Base-by-base conservation (phyloP, 371 early-diverging fungal species). In the Dentiscutata heterogama region DNA sequence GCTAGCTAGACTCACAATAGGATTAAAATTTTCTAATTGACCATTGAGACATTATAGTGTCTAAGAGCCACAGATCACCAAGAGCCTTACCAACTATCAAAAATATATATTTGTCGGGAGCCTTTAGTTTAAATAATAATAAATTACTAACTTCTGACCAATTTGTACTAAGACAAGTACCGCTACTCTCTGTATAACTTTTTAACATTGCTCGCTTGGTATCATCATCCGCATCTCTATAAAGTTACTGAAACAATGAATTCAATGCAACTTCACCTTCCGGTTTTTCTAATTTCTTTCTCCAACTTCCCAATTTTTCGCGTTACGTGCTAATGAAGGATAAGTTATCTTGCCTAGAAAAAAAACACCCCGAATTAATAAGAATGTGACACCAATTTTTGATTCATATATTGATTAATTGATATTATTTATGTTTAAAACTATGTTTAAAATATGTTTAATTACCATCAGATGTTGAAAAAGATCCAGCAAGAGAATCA, bases 151-250 rank as follows among this genome's bases (percentile, higher is more conserved):
- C 97, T 86, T 97, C 97, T 22, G 88, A 88, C 99, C 99, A 99
- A 85, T 99, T 97, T 65, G 99, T 99, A 68, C 95, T 95, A 72
- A 99, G 88, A 79, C 93, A 93, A 2, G 99, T 99, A 35, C 99
- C 99, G 78, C 95, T 95, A 86, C 95, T 95, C 87, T 99, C 99
- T 7, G 92, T 90, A 86, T 95, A 99, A 84, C 95, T 95, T 92
- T 99, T 99, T 91, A 98, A 94, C 99, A 99, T 99, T 0, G 99
- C 99, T 54, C 96, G 89, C 70, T 92, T 90, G 5, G 96, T 94
- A 82, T 99, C 96, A n/a, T 96, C 96, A 84, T 93, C 94, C 2
- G 97, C 97, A 82, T 98, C 93, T 73, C 89, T 89, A 87, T 97
- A 98, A 67, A 99, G 95, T 74, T 94, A 89, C 84, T 96, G 95